Evolutionary conservation across 2,329 filamentous ascomycete genomes (phyloP), one percentile per base, ranked within the genome.

Genomic region (Beauveria brongniartii): DNA sequence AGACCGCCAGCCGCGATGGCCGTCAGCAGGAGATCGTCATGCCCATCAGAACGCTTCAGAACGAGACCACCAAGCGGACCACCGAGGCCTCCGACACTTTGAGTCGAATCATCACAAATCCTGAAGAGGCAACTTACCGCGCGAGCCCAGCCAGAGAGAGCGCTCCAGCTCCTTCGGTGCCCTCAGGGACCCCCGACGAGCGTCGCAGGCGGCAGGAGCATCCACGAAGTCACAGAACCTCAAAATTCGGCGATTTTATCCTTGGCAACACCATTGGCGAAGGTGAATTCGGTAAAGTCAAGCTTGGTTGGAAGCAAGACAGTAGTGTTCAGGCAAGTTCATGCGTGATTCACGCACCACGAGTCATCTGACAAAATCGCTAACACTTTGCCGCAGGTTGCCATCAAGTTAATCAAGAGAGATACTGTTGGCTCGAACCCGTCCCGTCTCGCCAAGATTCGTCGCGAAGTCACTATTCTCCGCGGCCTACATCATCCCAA

Each of bases 211-310:
- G 85, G 41, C 84, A 87, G 63, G 84, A 88, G 64, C 82, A 86
- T 64, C 59, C 59, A 37, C 71, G 73, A 20, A 69, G 64, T 61
- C 71, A 86, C 67, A 96, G 95, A 55, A 77, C 70, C 10, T 92
- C 89, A 47, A 92, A 91, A 66, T 97, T 99, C 72, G 93, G 93
- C 63, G 92, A 97, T 65, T 99, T 97, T 74, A 91, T 96, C 63
- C 82, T 99, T 3, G 94, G 94, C 41, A 93, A 96, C 73, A 97
- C 93, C 2, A 88, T 99, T 55, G 94, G 94, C 55, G 94, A 99
- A 78, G 94, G 94, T 64, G 94, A 99, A 75, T 99, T 99, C 72
- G 94, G 94, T 66, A 99, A 99, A 73, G 94, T 99, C 69, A 97
- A 97, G 75, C 86, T 97, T 70, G 94, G 94, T 28, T 99, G 94